Conservation (phyloP, 2,329 filamentous ascomycete genomes). For the Myriosclerotinia duriaeana region DNA sequence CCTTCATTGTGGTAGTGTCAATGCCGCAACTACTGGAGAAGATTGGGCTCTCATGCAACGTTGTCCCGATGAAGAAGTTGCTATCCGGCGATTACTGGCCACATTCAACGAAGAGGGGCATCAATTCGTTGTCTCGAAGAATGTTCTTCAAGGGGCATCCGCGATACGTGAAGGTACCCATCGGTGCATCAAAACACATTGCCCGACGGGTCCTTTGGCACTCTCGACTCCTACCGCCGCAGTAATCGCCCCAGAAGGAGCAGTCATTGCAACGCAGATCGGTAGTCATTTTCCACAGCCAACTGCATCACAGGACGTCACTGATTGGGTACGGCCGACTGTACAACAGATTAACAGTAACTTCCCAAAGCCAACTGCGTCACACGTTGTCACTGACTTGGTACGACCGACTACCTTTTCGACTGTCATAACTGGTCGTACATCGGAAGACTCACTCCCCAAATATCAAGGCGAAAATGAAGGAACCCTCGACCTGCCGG, state of each 20-base stretch:
- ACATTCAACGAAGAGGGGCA: constrained; percentile 16
- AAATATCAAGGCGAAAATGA: neutral
- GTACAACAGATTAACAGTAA: neutral
- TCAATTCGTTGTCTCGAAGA: neutral
- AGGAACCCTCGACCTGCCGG: neutral
- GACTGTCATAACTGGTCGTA: neutral
- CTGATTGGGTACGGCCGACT: neutral
- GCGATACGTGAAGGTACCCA: neutral
- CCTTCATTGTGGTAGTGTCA: constrained; percentile 10
- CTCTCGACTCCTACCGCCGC: neutral
- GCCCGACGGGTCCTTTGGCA: neutral
- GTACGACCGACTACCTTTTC: neutral
- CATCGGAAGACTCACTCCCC: neutral
- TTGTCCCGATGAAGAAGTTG: constrained; percentile 20
- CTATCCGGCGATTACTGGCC: constrained; percentile 15
- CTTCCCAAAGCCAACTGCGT: neutral
- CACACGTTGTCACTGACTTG: neutral
- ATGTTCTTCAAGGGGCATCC: neutral
- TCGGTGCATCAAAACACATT: constrained; percentile 10
- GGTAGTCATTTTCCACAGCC: neutral
- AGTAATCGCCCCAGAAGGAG: neutral
- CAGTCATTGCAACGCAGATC: neutral
- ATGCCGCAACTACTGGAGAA: neutral
- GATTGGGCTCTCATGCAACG: constrained; percentile 24
- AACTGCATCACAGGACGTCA: neutral